Conservation (phyloP, 2,329 filamentous ascomycete genomes). For the Cercospora canescens region DNA sequence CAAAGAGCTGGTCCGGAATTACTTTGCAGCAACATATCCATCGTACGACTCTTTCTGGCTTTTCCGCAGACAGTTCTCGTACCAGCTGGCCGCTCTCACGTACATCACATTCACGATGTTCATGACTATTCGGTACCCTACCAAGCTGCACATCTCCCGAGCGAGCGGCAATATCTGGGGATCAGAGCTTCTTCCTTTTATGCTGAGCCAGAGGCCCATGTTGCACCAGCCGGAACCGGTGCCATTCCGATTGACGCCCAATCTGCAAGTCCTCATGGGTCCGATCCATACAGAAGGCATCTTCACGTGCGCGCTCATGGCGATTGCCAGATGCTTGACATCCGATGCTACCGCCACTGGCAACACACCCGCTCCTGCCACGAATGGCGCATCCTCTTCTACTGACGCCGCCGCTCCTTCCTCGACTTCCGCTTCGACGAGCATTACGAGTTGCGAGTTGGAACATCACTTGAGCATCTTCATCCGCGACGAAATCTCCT, state of each 20-base stretch:
- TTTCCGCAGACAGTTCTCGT: conserved; percentile 94
- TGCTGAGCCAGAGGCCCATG: conserved; percentile 79
- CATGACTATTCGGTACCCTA: conserved; percentile 93
- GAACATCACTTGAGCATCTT: conserved; percentile 93
- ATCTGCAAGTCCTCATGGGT: conserved; percentile 93
- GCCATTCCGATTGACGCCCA: conserved; percentile 94
- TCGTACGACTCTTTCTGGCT: conserved; percentile 96
- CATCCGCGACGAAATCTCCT: conserved; percentile 96
- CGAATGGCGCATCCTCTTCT: conserved; percentile 42
- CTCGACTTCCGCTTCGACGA: conserved; percentile 23
- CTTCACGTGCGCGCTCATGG: conserved; percentile 93
- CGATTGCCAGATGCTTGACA: conserved; percentile 89
- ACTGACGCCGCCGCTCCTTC: conserved; percentile 11
- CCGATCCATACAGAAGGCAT: conserved; percentile 95
- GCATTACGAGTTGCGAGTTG: conserved; percentile 60
- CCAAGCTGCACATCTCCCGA: conserved; percentile 90
- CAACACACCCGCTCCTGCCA: conserved; percentile 15
- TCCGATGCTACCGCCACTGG: conserved; percentile 58
- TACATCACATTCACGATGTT: conserved; percentile 99
- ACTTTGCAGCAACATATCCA: conserved; percentile 85
- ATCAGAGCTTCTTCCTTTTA: conserved; percentile 86
- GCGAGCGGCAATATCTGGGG: conserved; percentile 93
- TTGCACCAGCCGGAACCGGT: conserved; percentile 96
- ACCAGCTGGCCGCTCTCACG: conserved; percentile 90
- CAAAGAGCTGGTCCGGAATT: conserved; percentile 76